Percentiles rank a stretch among this genome's conserved stretches.
phyloP scores from a whole-genome alignment of 495 filamentous ascomycete species.

The Aspergillus ellipticus region DNA sequence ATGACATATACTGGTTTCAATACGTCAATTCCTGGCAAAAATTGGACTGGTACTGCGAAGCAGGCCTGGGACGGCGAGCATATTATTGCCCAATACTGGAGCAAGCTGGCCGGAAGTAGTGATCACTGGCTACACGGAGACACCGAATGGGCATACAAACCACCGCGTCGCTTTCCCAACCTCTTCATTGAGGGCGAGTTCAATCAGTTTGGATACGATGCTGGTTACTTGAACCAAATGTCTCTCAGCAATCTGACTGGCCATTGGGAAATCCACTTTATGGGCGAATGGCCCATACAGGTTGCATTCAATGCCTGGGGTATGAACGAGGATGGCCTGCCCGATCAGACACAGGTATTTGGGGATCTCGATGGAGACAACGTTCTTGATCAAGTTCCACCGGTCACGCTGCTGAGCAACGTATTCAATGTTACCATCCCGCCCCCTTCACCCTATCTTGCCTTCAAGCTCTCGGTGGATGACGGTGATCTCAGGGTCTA shows the following conservation, averaged over 20 bases:
- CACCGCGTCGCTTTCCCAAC: slow-evolving; percentile 55
- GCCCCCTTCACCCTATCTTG: slow-evolving; percentile 51
- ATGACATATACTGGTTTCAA: slow-evolving; percentile 46
- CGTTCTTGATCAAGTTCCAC: slow-evolving; percentile 59
- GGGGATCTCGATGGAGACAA: slow-evolving; percentile 59
- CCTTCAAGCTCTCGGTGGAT: slow-evolving; percentile 52
- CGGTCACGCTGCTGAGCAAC: slow-evolving; percentile 43
- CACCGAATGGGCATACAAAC: slow-evolving; percentile 29
- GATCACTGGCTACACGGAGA: slow-evolving; percentile 63
- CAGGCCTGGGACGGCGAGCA: slow-evolving; percentile 64
- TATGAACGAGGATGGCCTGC: slow-evolving; percentile 60
- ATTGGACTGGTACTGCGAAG: slow-evolving; percentile 54
- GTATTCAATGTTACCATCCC: slow-evolving; percentile 51
- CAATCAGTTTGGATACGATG: slow-evolving; percentile 65
- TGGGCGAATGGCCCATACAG: slow-evolving; percentile 65
- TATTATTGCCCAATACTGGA: slow-evolving; percentile 63
- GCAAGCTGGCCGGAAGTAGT: slow-evolving; percentile 56
- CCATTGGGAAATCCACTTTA: slow-evolving; percentile 58
- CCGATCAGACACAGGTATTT: slow-evolving; percentile 52
- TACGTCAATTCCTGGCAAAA: slow-evolving; percentile 21
- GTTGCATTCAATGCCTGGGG: slow-evolving; percentile 59
- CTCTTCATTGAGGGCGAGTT: slow-evolving; percentile 60
- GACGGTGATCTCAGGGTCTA: slow-evolving; percentile 52
- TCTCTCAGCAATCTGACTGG: slow-evolving; percentile 46
- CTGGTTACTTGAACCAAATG: slow-evolving; percentile 31